phyloP scores from a whole-genome alignment of 2,329 filamentous ascomycete species.

The Juglanconis juglandina region DNA sequence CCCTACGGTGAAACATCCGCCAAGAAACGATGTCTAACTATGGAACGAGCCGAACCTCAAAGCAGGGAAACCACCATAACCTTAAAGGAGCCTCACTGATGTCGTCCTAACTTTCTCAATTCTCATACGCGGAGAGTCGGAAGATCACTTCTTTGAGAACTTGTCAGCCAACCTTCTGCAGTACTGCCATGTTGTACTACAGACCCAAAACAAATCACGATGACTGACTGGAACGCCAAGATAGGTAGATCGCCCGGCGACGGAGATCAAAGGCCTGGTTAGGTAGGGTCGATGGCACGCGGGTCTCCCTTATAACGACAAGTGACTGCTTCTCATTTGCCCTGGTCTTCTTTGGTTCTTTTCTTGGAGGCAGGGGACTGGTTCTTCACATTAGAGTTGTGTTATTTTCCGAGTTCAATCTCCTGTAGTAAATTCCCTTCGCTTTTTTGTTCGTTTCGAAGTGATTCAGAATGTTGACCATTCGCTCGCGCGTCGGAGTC shows the following conservation, averaged over 20 bases:
- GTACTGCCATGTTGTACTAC: background rate
- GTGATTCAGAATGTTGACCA: slow-evolving; percentile 22
- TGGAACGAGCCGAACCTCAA: slow-evolving; percentile 5
- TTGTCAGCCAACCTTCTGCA: background rate
- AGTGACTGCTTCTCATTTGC: background rate
- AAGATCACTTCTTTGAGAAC: background rate
- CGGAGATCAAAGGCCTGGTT: background rate
- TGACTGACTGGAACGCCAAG: slow-evolving; percentile 13
- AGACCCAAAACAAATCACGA: slow-evolving; percentile 3
- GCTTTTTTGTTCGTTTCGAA: slow-evolving; percentile 1
- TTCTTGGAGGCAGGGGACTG: slow-evolving; percentile 3
- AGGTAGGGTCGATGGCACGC: background rate
- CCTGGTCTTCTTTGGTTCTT: background rate
- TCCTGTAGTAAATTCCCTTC: slow-evolving; percentile 3
- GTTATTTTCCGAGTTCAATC: slow-evolving; percentile 1
- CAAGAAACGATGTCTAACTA: slow-evolving; percentile 4
- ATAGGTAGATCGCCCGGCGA: slow-evolving; percentile 1
- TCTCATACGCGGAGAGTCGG: slow-evolving; percentile 16
- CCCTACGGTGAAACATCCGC: slow-evolving; percentile 8
- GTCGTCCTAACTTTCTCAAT: slow-evolving; percentile 10
- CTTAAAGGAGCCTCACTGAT: background rate
- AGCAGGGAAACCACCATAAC: background rate
- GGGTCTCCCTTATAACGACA: slow-evolving; percentile 2
- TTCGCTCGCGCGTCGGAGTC: slow-evolving; percentile 18
- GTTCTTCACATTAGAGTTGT: slow-evolving; percentile 5